Evolutionary conservation across 2,329 filamentous ascomycete genomes (phyloP).

Genomic region (Purpureocillium lavendulum): DNA sequence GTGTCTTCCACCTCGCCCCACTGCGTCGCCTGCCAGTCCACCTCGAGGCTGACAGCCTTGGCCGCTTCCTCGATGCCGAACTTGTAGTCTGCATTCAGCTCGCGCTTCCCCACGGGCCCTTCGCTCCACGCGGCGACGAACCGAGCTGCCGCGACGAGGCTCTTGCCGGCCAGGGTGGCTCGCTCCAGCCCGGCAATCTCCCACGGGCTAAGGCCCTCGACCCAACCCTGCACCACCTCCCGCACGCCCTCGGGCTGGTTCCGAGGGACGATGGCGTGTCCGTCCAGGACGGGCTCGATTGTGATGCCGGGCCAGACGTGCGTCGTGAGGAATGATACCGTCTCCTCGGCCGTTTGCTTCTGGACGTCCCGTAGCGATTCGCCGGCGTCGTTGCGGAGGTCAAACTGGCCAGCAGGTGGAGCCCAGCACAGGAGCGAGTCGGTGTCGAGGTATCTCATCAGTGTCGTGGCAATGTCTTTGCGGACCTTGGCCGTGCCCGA

Average conservation of each 20-base stretch:
- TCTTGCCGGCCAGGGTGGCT: slow-evolving; percentile 78
- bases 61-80: slow-evolving; percentile 84
- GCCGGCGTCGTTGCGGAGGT: slow-evolving; percentile 35
- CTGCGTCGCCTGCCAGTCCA: slow-evolving; percentile 78
- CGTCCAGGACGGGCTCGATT: slow-evolving; percentile 72
- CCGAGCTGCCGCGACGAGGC: slow-evolving; percentile 67
- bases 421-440: slow-evolving; percentile 92
- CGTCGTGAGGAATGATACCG: slow-evolving; percentile 62
- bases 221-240: slow-evolving; percentile 71
- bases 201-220: slow-evolving; percentile 61
- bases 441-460: slow-evolving; percentile 83
- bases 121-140: slow-evolving; percentile 84
- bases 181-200: slow-evolving; percentile 84
- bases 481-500: slow-evolving; percentile 45
- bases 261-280: slow-evolving; percentile 66
- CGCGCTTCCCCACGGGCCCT: slow-evolving; percentile 48
- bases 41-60: slow-evolving; percentile 70
- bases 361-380: slow-evolving; percentile 66
- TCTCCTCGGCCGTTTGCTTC: slow-evolving; percentile 56
- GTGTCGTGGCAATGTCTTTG: slow-evolving; percentile 52
- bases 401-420: slow-evolving; percentile 40
- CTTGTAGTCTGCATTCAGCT: slow-evolving; percentile 17
- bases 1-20: slow-evolving; percentile 99
- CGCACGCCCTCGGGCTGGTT: slow-evolving; percentile 66
- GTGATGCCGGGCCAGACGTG: slow-evolving; percentile 78